Evolutionary conservation across 768 basidiomycete genomes (phyloP).

Genomic region (Amanita inopinata): DNA sequence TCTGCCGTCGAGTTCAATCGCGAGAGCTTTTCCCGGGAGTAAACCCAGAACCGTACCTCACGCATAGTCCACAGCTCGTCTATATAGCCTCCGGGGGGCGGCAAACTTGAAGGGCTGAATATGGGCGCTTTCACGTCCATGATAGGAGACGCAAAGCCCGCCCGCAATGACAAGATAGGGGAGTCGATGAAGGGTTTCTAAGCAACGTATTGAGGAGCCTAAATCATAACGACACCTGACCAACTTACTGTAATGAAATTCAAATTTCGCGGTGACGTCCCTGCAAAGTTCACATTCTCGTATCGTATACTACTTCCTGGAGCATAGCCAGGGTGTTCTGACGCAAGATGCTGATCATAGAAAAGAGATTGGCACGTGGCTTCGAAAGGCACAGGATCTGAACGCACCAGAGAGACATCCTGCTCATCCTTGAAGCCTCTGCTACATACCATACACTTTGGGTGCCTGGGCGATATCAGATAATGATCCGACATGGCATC

Average conservation of each 20-base stretch:
- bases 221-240: too few species aligned
- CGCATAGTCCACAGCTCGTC: slow-evolving; percentile 24
- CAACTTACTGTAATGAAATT: slow-evolving; percentile 18
- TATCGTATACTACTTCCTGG: not conserved
- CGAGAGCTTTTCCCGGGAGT: not conserved
- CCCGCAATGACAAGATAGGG: slow-evolving; percentile 21
- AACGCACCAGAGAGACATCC: slow-evolving; percentile 26
- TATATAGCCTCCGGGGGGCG: slow-evolving; percentile 23
- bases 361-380: not conserved
- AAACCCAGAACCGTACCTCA: slow-evolving; percentile 17
- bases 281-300: slow-evolving; percentile 11
- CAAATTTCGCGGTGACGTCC: slow-evolving; percentile 18
- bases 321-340: slow-evolving; percentile 11
- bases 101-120: slow-evolving; percentile 24
- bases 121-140: slow-evolving; percentile 23
- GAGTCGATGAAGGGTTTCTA: slow-evolving; percentile 21
- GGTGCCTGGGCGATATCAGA: slow-evolving; percentile 30
- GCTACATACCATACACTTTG: slow-evolving; percentile 33
- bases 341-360: slow-evolving; percentile 13
- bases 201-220: too few species aligned
- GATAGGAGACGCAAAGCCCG: slow-evolving; percentile 22
- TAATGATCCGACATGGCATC: slow-evolving; percentile 31
- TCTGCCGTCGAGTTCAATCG: not conserved
- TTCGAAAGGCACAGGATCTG: not conserved
- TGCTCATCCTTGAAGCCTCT: slow-evolving; percentile 30